phyloP scores from a whole-genome alignment of 2,329 filamentous ascomycete species.

The Sordariomycetes sp. region DNA sequence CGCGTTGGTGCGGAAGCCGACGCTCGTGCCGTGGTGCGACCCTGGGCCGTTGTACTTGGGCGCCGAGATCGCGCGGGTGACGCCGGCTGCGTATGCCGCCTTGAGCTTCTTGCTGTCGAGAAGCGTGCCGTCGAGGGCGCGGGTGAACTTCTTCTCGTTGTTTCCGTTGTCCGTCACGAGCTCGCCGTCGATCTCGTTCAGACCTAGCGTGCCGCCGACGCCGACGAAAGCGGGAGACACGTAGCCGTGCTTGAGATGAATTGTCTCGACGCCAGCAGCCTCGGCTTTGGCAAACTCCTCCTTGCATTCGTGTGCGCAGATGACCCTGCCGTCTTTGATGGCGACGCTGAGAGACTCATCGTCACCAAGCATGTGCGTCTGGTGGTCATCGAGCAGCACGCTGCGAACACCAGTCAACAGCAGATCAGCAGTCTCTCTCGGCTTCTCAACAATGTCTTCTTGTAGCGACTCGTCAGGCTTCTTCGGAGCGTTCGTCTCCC shows the following conservation, averaged over 20 bases:
- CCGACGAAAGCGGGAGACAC: conserved; percentile 51
- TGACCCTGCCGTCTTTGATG: conserved; percentile 41
- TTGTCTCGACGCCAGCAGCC: conserved; percentile 20
- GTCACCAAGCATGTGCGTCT: conserved; percentile 21
- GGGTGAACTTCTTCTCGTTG: conserved; percentile 38
- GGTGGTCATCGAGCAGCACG: conserved; percentile 36
- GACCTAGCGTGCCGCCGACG: conserved; percentile 50
- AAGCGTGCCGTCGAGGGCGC: conserved; percentile 47
- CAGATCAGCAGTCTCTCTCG: conserved; percentile 25
- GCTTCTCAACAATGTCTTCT: conserved; percentile 30
- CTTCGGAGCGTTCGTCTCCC: conserved; percentile 28
- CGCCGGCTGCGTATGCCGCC: conserved; percentile 43
- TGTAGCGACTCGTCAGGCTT: conserved; percentile 21
- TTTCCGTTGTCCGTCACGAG: conserved; percentile 41
- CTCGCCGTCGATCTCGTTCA: conserved; percentile 55
- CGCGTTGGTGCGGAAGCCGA: conserved; percentile 46
- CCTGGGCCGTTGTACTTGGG: conserved; percentile 32
- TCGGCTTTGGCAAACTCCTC: conserved; percentile 29
- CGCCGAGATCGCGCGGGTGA: conserved; percentile 49
- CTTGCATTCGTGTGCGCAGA: conserved; percentile 46
- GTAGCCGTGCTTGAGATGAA: conserved; percentile 49
- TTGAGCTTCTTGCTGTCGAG: conserved; percentile 47
- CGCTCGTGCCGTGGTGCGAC: conserved; percentile 47
- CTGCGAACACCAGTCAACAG: conserved; percentile 49
- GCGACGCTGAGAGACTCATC: conserved; percentile 34